Base-by-base conservation (phyloP, 768 basidiomycete species). In the Tricholoma sp. region DNA sequence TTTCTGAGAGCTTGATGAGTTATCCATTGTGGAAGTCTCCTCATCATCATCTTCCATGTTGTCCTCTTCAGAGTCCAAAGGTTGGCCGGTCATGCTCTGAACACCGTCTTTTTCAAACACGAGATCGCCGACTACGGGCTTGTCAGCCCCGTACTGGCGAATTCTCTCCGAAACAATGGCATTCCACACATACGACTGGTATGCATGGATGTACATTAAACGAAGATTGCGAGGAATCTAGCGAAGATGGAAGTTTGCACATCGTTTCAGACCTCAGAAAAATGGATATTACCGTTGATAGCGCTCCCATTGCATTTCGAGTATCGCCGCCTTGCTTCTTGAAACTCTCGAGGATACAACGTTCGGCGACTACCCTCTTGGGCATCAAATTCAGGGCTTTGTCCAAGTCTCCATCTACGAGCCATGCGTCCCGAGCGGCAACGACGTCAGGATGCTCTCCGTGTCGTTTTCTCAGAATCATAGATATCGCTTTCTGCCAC, bases 111-210 rank as follows among this genome's bases (percentile, higher is more conserved):
- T 63, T 49, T 89, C 91, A 60, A 86, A 89, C 13, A 98, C 91
- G n/a, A 98, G 78, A 67, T 99, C 97, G 1, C 97, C 97, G 6
- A 83, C 83, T 45, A 94, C 79, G 1, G 92, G 86, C 57, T 80
- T 78, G 51, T 87, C 81, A 51, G 80, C 74, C 31, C 95, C 94
- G 63, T 85, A 86, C 49, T 79, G 77, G 57, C 83, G 85, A 65
- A 98, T 86, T 11, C 97, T 88, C 71, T 98, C 94, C 3, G 95
- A 98, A 39, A 95, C 92, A 55, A 98, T 87, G 48, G 93, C 86
- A 71, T 99, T 99, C 96, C 96, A 99, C 33, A 98, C 87, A 64
- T 98, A 99, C 13, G 92, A 95, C 70, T 99, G 97, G 68, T 98
- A 99, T 31, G 95, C 95, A 70, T 99, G 97, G 54, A 98, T 86